phyloP scores from a whole-genome alignment of 108 stramenopile species.

The Conticribra weissflogii region DNA sequence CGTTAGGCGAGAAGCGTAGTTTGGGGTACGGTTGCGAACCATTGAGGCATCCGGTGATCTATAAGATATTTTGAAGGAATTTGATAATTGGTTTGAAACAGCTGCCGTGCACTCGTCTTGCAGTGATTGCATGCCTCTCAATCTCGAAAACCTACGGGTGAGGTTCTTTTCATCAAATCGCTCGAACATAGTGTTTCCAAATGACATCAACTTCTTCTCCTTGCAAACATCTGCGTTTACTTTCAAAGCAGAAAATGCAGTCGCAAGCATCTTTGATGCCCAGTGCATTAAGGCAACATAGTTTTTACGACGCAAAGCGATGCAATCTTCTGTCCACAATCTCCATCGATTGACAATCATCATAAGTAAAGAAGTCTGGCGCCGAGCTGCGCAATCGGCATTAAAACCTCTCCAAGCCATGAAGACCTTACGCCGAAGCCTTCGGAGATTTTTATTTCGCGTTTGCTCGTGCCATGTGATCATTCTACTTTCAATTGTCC shows the following conservation, averaged over 20 bases:
- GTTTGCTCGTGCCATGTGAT: background rate
- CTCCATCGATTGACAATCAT: constrained; percentile 46
- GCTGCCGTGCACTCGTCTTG: background rate
- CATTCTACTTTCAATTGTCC: background rate
- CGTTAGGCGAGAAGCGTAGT: background rate
- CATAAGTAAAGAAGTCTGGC: constrained; percentile 32
- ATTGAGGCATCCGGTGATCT: constrained; percentile 10
- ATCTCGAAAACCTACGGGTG: background rate
- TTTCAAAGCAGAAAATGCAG: constrained; percentile 20
- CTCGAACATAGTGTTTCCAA: background rate
- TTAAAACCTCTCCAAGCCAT: constrained; percentile 20
- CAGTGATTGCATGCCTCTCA: background rate
- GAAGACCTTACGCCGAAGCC: background rate
- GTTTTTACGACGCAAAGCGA: constrained; percentile 9
- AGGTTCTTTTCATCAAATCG: background rate
- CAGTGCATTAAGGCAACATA: constrained; percentile 35
- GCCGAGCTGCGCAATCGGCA: background rate
- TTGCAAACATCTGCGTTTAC: constrained; percentile 16
- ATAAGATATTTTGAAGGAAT: constrained; percentile 3
- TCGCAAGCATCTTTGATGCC: constrained; percentile 9
- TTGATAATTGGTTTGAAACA: background rate
- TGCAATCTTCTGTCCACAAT: constrained; percentile 21
- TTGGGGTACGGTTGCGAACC: background rate
- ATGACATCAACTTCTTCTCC: background rate
- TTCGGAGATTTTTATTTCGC: background rate